Conservation (phyloP, 345 rosid genomes). For the Lepidium sativum region DNA sequence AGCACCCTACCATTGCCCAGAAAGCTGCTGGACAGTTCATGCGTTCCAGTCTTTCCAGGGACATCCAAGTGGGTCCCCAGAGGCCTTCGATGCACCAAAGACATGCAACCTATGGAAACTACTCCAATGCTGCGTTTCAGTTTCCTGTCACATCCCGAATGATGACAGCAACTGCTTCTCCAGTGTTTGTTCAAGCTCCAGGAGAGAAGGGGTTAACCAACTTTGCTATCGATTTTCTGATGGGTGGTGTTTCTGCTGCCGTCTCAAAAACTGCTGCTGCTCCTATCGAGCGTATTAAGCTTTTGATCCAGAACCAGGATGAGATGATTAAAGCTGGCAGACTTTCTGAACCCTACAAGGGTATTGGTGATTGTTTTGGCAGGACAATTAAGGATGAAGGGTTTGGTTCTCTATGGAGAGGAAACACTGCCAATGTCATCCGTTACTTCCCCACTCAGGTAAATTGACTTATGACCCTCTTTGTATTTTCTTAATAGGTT, state of each 20-base stretch:
- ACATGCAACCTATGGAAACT: constrained; percentile 45
- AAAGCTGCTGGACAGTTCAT: constrained; percentile 62
- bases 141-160: constrained; percentile 30
- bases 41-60: constrained; percentile 39
- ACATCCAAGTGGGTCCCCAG: constrained; percentile 38
- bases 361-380: constrained; percentile 65
- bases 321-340: constrained; percentile 77
- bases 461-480: not conserved
- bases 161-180: constrained; percentile 36
- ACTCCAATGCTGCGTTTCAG: constrained; percentile 57
- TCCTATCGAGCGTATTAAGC: constrained; percentile 83
- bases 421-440: constrained; percentile 82
- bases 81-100: constrained; percentile 47
- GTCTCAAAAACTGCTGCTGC: constrained; percentile 81
- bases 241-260: constrained; percentile 85
- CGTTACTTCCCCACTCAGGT: constrained; percentile 93
- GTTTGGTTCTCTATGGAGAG: constrained; percentile 60
- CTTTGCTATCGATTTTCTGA: constrained; percentile 60
- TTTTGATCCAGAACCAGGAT: constrained; percentile 77
- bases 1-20: constrained; percentile 56
- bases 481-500: not conserved
- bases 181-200: constrained; percentile 56
- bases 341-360: constrained; percentile 78
- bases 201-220: constrained; percentile 53
- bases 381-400: constrained; percentile 66